Evolutionary conservation across 331 rosid species (phyloP).

Genomic region (Quercus phellos): DNA sequence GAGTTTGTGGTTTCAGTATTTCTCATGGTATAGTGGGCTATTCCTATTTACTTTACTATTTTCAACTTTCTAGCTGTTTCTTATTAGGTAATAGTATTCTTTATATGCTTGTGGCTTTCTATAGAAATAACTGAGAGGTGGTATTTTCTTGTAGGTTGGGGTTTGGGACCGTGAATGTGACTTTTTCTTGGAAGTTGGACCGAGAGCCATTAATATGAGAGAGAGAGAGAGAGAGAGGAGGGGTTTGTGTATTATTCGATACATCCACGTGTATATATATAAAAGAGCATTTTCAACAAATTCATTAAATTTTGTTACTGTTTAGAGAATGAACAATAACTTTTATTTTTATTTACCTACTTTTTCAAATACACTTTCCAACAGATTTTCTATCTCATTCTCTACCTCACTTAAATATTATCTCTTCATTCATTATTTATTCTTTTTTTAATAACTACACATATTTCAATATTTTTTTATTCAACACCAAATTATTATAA

Average conservation of each 20-base stretch:
- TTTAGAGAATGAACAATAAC: no score
- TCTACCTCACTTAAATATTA: no score
- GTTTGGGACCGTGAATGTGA: background rate
- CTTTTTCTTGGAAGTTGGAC: conserved; percentile 9
- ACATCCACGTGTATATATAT: no score
- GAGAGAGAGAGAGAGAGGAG: background rate
- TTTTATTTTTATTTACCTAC: no score
- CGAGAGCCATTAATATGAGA: background rate
- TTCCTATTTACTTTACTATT: conserved; percentile 1
- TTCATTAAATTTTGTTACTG: no score
- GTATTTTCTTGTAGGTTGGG: conserved; percentile 7
- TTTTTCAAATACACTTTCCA: no score
- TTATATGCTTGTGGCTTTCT: conserved; percentile 6
- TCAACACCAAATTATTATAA: no score
- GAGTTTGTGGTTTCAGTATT: background rate
- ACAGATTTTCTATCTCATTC: no score
- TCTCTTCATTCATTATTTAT: no score
- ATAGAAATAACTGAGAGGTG: conserved; percentile 3
- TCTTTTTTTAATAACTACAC: no score
- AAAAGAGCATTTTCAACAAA: no score
- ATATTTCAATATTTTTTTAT: no score
- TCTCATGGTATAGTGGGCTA: background rate
- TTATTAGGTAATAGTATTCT: conserved; percentile 13
- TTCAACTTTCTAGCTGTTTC: conserved; percentile 24
- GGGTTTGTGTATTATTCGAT: background rate